phyloP scores from a whole-genome alignment of 352 stramenopile genomes.

The Globisporangium yorkense region DNA sequence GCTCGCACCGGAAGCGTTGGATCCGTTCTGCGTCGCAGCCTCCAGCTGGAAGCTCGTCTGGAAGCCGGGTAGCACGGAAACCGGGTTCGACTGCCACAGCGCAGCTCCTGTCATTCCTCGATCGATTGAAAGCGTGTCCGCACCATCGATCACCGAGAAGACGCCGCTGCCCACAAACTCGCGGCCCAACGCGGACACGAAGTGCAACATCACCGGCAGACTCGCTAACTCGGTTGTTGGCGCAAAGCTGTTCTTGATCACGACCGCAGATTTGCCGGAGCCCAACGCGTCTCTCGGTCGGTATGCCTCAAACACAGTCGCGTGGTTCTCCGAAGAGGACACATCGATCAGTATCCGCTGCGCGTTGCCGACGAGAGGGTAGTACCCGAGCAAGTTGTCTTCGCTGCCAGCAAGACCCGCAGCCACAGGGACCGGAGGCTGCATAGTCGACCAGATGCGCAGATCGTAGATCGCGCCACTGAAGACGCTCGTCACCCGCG shows the following conservation, averaged over 20 bases:
- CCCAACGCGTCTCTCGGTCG: constrained; percentile 4
- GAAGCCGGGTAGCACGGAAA: constrained; percentile 45
- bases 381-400: constrained; percentile 60
- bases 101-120: constrained; percentile 20
- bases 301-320: constrained; percentile 47
- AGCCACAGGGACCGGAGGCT: constrained; percentile 2
- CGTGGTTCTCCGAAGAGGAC: constrained; percentile 70
- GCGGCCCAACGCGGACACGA: constrained; percentile 27
- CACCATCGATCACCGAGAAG: constrained; percentile 28
- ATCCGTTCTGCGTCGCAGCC: background rate
- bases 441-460: constrained; percentile 49
- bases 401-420: constrained; percentile 29
- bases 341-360: constrained; percentile 64
- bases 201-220: constrained; percentile 36
- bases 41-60: constrained; percentile 35
- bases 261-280: background rate
- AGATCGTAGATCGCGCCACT: constrained; percentile 63
- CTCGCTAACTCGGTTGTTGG: constrained; percentile 18
- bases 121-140: constrained; percentile 20
- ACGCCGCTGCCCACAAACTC: constrained; percentile 38
- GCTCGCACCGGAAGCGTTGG: constrained; percentile 3
- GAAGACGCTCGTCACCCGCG: constrained; percentile 33
- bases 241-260: constrained; percentile 20
- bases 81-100: constrained; percentile 39
- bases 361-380: constrained; percentile 58